phyloP scores from a whole-genome alignment of 805 yeast genomes.

The Candida ponderosae region DNA sequence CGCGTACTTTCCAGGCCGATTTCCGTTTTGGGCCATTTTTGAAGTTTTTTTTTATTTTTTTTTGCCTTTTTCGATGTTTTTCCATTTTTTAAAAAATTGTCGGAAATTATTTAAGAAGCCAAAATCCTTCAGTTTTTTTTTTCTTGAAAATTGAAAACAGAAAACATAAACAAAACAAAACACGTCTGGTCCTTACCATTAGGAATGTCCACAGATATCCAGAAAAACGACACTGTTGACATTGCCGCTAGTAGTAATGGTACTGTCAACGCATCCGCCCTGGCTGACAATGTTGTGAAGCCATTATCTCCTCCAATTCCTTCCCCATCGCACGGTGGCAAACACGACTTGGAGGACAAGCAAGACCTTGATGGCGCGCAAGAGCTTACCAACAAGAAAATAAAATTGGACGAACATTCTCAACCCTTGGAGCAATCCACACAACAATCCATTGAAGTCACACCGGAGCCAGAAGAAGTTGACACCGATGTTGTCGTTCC shows the following conservation, averaged over 20 bases:
- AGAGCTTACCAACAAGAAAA: background rate
- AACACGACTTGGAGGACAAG: slow-evolving; percentile 17
- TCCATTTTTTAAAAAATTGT: background rate
- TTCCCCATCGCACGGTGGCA: slow-evolving; percentile 30
- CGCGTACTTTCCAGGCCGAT: too few species aligned
- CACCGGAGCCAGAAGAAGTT: slow-evolving; percentile 7
- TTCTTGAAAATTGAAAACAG: background rate
- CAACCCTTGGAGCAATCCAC: background rate
- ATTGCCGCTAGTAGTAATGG: too few species aligned
- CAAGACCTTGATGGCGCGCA: slow-evolving; percentile 4
- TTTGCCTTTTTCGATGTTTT: background rate
- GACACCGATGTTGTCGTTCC: too few species aligned
- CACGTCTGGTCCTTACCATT: too few species aligned
- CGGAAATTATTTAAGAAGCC: slow-evolving; percentile 4
- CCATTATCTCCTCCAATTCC: slow-evolving; percentile 39
- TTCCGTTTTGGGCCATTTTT: too few species aligned
- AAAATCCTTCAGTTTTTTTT: slow-evolving; percentile 3
- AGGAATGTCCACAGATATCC: too few species aligned
- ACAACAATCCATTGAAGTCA: slow-evolving; percentile 2
- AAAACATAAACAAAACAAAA: slow-evolving; percentile 2
- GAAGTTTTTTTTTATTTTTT: background rate
- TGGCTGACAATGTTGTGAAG: slow-evolving; percentile 15
- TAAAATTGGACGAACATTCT: background rate
- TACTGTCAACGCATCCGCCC: slow-evolving; percentile 8
- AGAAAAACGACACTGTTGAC: too few species aligned